Base-by-base conservation (phyloP, 2,329 filamentous ascomycete genomes). In the Colletotrichum chlorophyti region DNA sequence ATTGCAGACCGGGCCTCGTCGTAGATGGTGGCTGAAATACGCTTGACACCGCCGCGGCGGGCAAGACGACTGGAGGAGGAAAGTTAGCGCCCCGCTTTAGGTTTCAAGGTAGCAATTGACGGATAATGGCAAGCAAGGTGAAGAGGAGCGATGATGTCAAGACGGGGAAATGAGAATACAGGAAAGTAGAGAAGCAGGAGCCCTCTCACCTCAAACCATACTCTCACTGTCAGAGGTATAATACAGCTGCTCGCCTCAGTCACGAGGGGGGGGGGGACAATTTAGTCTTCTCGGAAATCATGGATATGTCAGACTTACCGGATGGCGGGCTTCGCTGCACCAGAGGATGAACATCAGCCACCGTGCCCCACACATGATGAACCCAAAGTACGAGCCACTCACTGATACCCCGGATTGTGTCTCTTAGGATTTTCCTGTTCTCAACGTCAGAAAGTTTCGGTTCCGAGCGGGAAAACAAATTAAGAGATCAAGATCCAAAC, bases 41-140 rank as follows among this genome's bases (percentile, higher is more conserved):
- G 79, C 69, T 93, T 93, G 0, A 94, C 87, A 0, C 91, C 91
- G 1, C 90, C 91, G 6, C 91, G 85, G 6, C 91, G 84, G 1
- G 91, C 91, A 0, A 94, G 73, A 35, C 90, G 87, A 64, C 89
- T 87, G 57, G 4, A 6, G 4, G 6, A 34, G 8, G 21, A 4
- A 5, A 12, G 14, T 60, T 27, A 60, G 53, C 38, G 19, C 14
- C 5, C 6, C 3, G 5, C 7, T n/a, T n/a, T n/a, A n/a, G n/a
- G n/a, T n/a, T n/a, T n/a, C n/a, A n/a, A n/a, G n/a, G n/a, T n/a
- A n/a, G n/a, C n/a, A n/a, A n/a, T n/a, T n/a, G n/a, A n/a, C n/a
- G n/a, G n/a, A n/a, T n/a, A n/a, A n/a, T n/a, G n/a, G n/a, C n/a
- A n/a, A n/a, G n/a, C n/a, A n/a, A 41, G 19, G 6, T 23, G 37